A percentile compares a stretch with the other conserved stretches of the same genome.
These are phyloP conservation scores for Zygotorulaspora danielsina DNA, from an alignment of 805 yeast species.

Conservation along the genomic window DNA sequence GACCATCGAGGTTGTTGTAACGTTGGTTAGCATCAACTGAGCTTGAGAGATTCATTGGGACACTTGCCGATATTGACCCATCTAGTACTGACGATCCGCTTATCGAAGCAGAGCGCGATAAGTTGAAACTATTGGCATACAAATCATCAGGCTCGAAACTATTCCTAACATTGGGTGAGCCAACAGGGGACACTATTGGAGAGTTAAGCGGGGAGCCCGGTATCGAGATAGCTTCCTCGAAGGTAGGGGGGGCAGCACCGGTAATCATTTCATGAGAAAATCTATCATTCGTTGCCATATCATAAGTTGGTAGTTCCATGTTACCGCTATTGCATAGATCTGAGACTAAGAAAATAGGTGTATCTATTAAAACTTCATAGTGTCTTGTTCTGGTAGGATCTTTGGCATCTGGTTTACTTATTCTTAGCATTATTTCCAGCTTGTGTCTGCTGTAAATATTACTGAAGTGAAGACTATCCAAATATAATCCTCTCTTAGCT, in stretches of 20 bases:
- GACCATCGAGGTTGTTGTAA: constrained; percentile 22
- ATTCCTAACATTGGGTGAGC: constrained; percentile 18
- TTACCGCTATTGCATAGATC: constrained; percentile 38
- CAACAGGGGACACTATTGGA: constrained; percentile 20
- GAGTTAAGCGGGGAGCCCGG: constrained; percentile 44
- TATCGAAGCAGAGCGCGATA: constrained; percentile 24
- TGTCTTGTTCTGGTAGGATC: constrained; percentile 53
- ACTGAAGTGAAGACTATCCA: constrained; percentile 58
- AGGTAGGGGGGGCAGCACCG: constrained; percentile 48
- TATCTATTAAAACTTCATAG: constrained; percentile 75
- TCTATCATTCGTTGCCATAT: constrained; percentile 19
- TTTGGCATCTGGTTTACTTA: constrained; percentile 55
- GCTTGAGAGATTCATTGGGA: constrained; percentile 7
- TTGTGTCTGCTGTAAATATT: constrained; percentile 63
- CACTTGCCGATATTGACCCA: constrained; percentile 1
- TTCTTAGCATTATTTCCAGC: constrained; percentile 64
- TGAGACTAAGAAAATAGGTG: constrained; percentile 59
- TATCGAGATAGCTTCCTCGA: constrained; percentile 57
- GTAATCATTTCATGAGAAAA: constrained; percentile 12
- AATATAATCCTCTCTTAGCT: constrained; percentile 43
- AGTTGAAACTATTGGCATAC: constrained; percentile 20
- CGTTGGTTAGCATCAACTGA: constrained; percentile 10
- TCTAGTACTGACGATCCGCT: constrained; percentile 17
- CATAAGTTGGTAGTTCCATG: constrained; percentile 39
- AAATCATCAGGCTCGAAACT: constrained; percentile 19